These are phyloP conservation scores for Heritiera fomes DNA, from an alignment of 345 rosid genomes.

Conservation along the genomic window DNA sequence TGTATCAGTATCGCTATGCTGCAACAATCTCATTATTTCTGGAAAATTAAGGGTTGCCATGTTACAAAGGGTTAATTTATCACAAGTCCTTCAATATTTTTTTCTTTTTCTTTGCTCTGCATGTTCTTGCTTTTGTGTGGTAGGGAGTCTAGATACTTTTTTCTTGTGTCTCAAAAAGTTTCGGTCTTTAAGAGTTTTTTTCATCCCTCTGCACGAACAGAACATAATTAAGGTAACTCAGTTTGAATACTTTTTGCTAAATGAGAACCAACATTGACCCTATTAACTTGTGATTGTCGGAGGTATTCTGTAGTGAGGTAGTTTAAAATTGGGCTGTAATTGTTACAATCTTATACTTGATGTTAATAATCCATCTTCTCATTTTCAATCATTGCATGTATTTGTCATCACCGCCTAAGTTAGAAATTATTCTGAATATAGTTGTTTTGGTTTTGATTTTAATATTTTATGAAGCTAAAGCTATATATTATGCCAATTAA, in stretches of 20 bases:
- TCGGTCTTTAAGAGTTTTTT: not conserved
- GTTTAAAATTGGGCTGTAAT: not conserved
- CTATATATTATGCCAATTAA: not conserved
- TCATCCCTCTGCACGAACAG: not conserved
- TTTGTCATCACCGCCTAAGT: not conserved
- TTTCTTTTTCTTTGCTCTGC: not conserved
- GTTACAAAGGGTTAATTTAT: not conserved
- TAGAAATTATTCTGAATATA: not conserved
- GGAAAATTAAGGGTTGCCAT: not conserved
- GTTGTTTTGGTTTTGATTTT: not conserved
- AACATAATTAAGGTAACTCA: not conserved
- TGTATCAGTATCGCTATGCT: not conserved
- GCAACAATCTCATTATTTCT: not conserved
- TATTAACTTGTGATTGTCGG: not conserved
- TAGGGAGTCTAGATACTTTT: slow-evolving; percentile 4
- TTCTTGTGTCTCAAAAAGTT: not conserved
- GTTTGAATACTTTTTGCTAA: not conserved
- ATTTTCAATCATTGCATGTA: not conserved
- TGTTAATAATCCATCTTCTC: not conserved
- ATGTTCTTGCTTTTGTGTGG: not conserved
- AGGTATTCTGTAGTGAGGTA: not conserved
- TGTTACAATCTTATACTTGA: not conserved
- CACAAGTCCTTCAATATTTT: not conserved
- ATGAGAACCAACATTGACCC: not conserved
- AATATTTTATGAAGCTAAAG: not conserved